Evolutionary conservation across 2,329 filamentous ascomycete species (phyloP).

Genomic region (Fusarium subglutinans): DNA sequence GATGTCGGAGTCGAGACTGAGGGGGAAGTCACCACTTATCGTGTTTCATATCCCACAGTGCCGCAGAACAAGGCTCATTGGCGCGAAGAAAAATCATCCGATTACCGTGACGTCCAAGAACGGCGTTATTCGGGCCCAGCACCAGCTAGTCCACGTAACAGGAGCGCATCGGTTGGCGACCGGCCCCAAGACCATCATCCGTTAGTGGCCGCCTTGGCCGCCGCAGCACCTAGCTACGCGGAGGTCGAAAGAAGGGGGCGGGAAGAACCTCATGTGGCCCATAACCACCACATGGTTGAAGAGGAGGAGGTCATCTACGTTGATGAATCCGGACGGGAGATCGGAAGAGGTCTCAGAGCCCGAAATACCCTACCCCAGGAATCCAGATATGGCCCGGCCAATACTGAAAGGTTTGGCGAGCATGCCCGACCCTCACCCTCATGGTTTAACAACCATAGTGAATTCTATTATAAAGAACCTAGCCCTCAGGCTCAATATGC

Average conservation of each 20-base stretch:
- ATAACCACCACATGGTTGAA: slow-evolving; percentile 11
- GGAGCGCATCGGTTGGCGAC: slow-evolving; percentile 31
- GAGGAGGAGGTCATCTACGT: slow-evolving; percentile 43
- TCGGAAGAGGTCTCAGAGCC: slow-evolving; percentile 34
- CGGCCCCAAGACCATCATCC: slow-evolving; percentile 9
- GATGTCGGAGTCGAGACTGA: background rate
- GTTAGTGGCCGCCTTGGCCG: background rate
- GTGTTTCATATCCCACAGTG: background rate
- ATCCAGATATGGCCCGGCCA: slow-evolving; percentile 6
- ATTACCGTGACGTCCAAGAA: slow-evolving; percentile 32
- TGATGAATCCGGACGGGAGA: slow-evolving; percentile 38
- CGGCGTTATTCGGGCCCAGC: slow-evolving; percentile 13
- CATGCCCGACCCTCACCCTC: slow-evolving; percentile 1
- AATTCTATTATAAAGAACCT: slow-evolving; percentile 16
- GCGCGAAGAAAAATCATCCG: slow-evolving; percentile 4
- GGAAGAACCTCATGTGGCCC: background rate
- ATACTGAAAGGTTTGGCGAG: slow-evolving; percentile 1
- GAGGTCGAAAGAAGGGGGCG: slow-evolving; percentile 1
- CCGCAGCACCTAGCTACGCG: background rate
- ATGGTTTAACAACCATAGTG: slow-evolving; percentile 15
- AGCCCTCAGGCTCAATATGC: slow-evolving; percentile 14
- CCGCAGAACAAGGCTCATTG: background rate
- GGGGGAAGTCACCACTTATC: background rate
- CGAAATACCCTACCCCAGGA: slow-evolving; percentile 22
- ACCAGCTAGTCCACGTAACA: slow-evolving; percentile 10